A percentile compares a stretch with the other conserved stretches of the same genome.
phyloP scores from a whole-genome alignment of 2,329 filamentous ascomycete genomes.

The Trichoderma breve region DNA sequence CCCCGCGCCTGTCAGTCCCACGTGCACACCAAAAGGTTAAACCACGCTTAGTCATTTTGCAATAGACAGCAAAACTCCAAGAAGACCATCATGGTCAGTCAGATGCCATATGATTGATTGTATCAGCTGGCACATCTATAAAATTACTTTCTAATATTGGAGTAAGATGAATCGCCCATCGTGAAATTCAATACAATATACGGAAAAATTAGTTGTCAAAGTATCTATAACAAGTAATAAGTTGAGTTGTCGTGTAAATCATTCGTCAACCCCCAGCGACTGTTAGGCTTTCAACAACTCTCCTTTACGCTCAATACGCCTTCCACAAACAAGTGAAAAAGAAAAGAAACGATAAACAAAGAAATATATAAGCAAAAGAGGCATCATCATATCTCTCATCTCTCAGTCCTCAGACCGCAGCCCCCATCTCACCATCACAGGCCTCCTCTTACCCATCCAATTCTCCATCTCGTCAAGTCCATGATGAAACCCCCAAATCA shows the following conservation, averaged over 20 bases:
- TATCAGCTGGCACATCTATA: not conserved
- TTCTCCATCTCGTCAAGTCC: conserved; percentile 7
- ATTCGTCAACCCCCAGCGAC: not conserved
- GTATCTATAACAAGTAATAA: not conserved
- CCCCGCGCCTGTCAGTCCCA: conserved; percentile 4
- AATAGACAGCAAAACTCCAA: not conserved
- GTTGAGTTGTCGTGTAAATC: not conserved
- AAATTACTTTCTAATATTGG: not conserved
- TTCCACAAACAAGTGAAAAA: not conserved
- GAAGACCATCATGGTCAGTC: not conserved
- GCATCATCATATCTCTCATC: not conserved
- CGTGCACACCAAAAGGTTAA: not conserved
- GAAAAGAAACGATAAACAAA: not conserved
- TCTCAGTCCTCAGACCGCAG: not conserved
- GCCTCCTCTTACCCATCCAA: not conserved
- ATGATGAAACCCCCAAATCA: conserved; percentile 3
- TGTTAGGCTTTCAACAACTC: not conserved
- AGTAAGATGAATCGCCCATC: accelerated
- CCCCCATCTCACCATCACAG: not conserved
- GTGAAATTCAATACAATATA: not conserved
- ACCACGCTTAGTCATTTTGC: not conserved
- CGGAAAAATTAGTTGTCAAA: not conserved
- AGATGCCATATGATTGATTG: not conserved
- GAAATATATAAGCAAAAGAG: not conserved
- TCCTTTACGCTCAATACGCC: not conserved